Evolutionary conservation across 75 land plant species (phyloP).

Genomic region (Pinus tabuliformis): DNA sequence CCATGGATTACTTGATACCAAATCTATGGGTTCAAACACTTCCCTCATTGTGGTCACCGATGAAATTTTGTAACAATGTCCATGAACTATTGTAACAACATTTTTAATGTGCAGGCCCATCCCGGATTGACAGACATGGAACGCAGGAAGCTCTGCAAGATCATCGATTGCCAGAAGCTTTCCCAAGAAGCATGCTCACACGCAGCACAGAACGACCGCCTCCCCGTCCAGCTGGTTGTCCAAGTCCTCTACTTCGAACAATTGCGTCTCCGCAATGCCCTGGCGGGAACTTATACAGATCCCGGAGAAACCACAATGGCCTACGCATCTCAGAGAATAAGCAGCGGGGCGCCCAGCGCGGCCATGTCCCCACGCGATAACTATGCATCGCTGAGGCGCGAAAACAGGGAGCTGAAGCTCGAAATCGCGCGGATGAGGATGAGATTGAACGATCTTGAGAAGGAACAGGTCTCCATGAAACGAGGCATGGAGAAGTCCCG

Average conservation of each 20-base stretch:
- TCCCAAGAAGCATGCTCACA: constrained; percentile 96
- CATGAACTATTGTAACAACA: no score
- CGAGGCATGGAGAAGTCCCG: constrained; percentile 38
- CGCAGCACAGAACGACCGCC: constrained; percentile 93
- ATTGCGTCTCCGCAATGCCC: constrained; percentile 75
- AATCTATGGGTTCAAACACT: no score
- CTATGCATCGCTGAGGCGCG: constrained; percentile 68
- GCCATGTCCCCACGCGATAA: constrained; percentile 72
- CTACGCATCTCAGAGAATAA: constrained; percentile 39
- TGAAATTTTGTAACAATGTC: constrained; percentile 61
- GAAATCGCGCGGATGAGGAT: constrained; percentile 72
- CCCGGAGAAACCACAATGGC: constrained; percentile 29
- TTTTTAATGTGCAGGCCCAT: constrained; percentile 41
- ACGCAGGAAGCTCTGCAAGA: constrained; percentile 78
- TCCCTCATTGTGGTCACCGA: not conserved
- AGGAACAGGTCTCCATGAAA: constrained; percentile 65
- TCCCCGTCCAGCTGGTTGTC: constrained; percentile 90
- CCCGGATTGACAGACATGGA: constrained; percentile 79
- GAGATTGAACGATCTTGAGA: constrained; percentile 69
- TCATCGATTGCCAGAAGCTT: constrained; percentile 85
- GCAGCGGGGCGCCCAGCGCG: constrained; percentile 20
- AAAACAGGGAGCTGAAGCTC: constrained; percentile 72
- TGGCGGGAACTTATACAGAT: constrained; percentile 30
- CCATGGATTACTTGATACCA: no score
- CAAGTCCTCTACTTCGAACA: constrained; percentile 99